Evolutionary conservation across 2,329 filamentous ascomycete genomes (phyloP).

Genomic region (Trichoderma cornu-damae): DNA sequence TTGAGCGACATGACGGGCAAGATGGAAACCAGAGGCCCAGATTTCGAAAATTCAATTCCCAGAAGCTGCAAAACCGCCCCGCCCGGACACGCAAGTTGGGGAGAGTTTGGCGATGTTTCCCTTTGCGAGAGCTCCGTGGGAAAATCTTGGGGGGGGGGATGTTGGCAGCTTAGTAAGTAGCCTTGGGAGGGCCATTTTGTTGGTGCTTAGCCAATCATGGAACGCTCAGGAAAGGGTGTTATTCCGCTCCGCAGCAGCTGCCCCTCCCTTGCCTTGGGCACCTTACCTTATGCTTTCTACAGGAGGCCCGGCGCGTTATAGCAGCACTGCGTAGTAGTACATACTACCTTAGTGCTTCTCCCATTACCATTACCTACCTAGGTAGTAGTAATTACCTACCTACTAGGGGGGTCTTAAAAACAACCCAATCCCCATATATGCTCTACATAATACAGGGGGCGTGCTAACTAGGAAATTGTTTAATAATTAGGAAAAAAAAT

Average conservation of each 20-base stretch:
- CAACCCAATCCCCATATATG: too few species aligned
- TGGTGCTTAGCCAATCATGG: conserved; percentile 18
- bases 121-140: conserved; percentile 18
- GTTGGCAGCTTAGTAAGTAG: conserved; percentile 17
- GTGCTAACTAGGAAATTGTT: too few species aligned
- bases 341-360: too few species aligned
- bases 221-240: conserved; percentile 14
- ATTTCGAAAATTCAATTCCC: background rate
- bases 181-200: conserved; percentile 13
- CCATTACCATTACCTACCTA: too few species aligned
- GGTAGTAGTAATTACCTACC: too few species aligned
- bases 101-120: conserved; percentile 5
- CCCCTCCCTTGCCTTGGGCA: conserved; percentile 14
- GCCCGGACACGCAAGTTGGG: conserved; percentile 13
- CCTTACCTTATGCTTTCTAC: too few species aligned
- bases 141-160: conserved; percentile 22
- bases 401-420: too few species aligned
- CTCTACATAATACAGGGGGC: too few species aligned
- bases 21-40: background rate
- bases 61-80: background rate
- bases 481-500: too few species aligned
- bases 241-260: conserved; percentile 14
- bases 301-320: background rate
- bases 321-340: too few species aligned
- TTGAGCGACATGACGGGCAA: conserved; percentile 75